Base-by-base conservation (phyloP, 192 early-diverging fungal genomes). In the Coemansia sp. region DNA sequence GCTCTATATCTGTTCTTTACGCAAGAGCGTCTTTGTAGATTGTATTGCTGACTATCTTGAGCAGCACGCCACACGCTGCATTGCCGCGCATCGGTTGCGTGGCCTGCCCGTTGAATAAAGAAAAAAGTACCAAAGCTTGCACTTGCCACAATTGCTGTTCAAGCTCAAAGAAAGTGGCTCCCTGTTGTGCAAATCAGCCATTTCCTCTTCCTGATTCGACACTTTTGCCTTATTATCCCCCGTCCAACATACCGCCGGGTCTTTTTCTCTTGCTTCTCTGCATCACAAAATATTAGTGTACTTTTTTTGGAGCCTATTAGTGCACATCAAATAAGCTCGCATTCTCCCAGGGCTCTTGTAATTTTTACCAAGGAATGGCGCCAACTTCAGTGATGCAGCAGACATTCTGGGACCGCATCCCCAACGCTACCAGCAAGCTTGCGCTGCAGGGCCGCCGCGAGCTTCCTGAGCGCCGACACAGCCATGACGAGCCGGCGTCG, bases 351-450 rank as follows among this genome's bases (percentile, higher is more conserved):
- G 32, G 32, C 32, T 35, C 5, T n/a, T 45, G 41, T 45, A 45
- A 11, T 64, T 29, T 43, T 55, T 17, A 19, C n/a, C 48, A 35
- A 59, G 24, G 24, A 27, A 63, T 63, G 62, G 50, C 62, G 43
- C 67, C 66, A 9, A 64, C 71, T 7, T 70, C 74, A 6, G 67
- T 66, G 52, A 54, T 66, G 9, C 67, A 67, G 45, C 76, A 79
- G 56, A 50, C 76, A n/a, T 73, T 79, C 71, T 79, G 76, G 76
- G 76, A 70, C 67, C 76, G 76, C 22, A 59, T 79, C 60, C 76
- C 76, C 65, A 73, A 79, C 41, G 76, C 76, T 5, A 70, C 71
- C 23, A 73, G 67, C 57, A 79, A 63, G 59, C 37, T 57, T 15
- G 67, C 70, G 11, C 51, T 79, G 51, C 76, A 70, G 27, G 64